Evolutionary conservation across 371 early-diverging fungal species (phyloP).

Genomic region (Globomyces sp.): DNA sequence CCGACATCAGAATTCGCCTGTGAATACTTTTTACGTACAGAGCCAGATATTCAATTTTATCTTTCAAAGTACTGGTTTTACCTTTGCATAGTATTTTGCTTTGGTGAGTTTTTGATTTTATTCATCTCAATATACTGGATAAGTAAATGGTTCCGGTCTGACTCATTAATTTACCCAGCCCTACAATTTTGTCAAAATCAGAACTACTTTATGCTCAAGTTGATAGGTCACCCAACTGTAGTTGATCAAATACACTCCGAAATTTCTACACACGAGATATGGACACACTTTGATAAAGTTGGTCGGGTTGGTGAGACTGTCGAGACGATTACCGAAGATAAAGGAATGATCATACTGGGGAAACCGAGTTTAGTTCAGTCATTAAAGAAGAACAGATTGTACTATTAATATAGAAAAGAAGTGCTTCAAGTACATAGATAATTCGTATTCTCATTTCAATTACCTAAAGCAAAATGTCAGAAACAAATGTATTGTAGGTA

Average conservation of each 20-base stretch:
- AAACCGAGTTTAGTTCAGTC: constrained; percentile 2
- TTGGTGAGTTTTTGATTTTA: background rate
- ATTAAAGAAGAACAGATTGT: background rate
- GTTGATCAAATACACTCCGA: background rate
- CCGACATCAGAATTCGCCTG: background rate
- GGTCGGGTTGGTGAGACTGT: constrained; percentile 8
- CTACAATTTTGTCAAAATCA: background rate
- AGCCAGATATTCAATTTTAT: constrained; percentile 12
- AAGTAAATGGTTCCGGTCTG: background rate
- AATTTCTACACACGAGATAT: background rate
- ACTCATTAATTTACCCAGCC: background rate
- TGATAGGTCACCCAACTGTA: background rate
- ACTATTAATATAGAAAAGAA: background rate
- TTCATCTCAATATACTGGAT: background rate
- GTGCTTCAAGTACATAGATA: too few species aligned
- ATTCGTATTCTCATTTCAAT: too few species aligned
- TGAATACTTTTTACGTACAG: background rate
- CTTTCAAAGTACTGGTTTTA: background rate
- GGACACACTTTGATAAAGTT: constrained; percentile 5
- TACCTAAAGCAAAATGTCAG: too few species aligned
- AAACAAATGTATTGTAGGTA: too few species aligned
- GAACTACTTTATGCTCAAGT: constrained; percentile 7
- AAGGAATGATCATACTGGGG: background rate
- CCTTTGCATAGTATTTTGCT: background rate
- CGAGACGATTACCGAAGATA: background rate